Evolutionary conservation across 73 alveolate species (phyloP), one percentile per base, ranked within the genome.

Genomic region (Symbiodinium pilosum): DNA sequence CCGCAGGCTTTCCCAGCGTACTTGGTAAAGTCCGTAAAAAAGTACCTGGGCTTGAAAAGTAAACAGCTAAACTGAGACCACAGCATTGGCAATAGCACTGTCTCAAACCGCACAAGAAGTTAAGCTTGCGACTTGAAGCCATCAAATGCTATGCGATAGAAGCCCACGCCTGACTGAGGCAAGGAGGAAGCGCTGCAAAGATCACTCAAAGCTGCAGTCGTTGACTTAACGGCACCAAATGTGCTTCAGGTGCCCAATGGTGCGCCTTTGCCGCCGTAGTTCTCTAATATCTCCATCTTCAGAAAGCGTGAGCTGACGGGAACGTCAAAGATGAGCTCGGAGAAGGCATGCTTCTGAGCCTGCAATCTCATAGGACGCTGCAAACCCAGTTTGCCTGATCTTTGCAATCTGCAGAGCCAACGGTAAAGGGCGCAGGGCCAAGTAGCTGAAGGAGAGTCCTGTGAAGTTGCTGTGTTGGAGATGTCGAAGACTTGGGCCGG

Each of bases 131-230:
- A 44, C 95, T 42, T 64, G 87, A 26, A 88, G 39, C 95, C 95
- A 9, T 59, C 69, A 36, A 88, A 88, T 36, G 86, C 71, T 9
- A 84, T 56, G 36, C 95, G 95, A 51, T 8, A 64, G 87, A 88
- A 64, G 87, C 95, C 86, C 38, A 88, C 86, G 30, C 95, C 95
- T 88, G 59, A 6, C n/a, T n/a, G n/a, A n/a, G n/a, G n/a, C n/a
- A n/a, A n/a, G 14, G 59, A 47, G 21, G 59, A 9, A 6, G 6
- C 59, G 21, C 59, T 14, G 14, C 59, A 47, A 47, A 47, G 14
- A 47, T 47, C 59, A 9, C 59, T 14, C 59, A 6, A 59, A 59
- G 3, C 77, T 14, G 32, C 36, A 20, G 11, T 20, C 21, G 77
- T 26, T 59, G 30, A 20, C 77, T 59, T 59, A 14, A n/a, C n/a